Evolutionary conservation across 2,329 filamentous ascomycete genomes (phyloP), one percentile per base, ranked within the genome.

Genomic region (Diaporthe ilicicola): DNA sequence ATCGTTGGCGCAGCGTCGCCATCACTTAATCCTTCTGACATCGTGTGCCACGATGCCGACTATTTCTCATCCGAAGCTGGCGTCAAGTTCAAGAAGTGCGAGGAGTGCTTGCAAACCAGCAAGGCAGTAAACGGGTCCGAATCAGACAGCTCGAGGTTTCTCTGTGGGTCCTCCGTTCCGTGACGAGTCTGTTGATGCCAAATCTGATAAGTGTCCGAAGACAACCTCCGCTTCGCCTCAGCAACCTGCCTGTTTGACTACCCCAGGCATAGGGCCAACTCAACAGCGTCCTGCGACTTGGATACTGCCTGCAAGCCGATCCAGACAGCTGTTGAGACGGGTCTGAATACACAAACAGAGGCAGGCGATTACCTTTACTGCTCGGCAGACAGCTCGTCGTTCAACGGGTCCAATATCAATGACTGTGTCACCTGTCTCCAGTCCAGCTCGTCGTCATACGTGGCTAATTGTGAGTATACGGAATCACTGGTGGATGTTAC

Each of bases 141-240:
- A 71, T 84, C 74, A 1, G 86, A 87, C 48, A 48, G 82, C 0
- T 76, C 77, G 4, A 87, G 82, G 84, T 85, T 84, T 69, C 71
- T 88, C 37, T 87, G 86, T 88, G 82, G 77, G 83, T n/a, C n/a
- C 1, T 15, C 50, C 29, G 13, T n/a, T 61, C 8, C 17, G 17
- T 34, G 32, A 34, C 32, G 9, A 34, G 32, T 34, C 32, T 34
- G 32, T 34, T 34, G 32, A 34, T 34, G 32, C 9, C 32, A 34
- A 34, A 34, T 34, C 32, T 34, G 32, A 34, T 9, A 9, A 34
- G 32, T 34, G 32, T 34, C 32, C 32, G n/a, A 55, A 87, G 86
- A 88, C 72, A 88, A 88, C 56, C 44, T 88, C 0, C 81, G 86
- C 46, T 88, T 85, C 56, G 77, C 85, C 0, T 77, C 87, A 4